Conservation (phyloP, 805 yeast species). For the Maudiozyma bulderi region DNA sequence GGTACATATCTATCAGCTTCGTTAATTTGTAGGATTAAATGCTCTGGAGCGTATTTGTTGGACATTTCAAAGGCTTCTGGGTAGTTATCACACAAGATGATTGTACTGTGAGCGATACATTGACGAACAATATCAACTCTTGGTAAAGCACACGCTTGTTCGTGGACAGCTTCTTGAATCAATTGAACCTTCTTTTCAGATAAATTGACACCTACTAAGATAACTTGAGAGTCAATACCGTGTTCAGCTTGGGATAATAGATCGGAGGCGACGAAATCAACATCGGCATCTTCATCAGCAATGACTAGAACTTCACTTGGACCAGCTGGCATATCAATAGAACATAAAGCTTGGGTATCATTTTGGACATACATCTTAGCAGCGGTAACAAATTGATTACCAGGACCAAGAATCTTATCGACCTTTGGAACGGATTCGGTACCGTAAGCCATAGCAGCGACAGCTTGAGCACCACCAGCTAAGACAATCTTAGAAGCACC, state of each 20-base stretch:
- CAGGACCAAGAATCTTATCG: slow-evolving; percentile 97
- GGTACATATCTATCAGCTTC: slow-evolving; percentile 66
- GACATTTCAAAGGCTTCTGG: slow-evolving; percentile 82
- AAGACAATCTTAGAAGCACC: slow-evolving; percentile 85
- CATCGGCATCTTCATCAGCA: slow-evolving; percentile 81
- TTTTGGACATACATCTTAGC: slow-evolving; percentile 97
- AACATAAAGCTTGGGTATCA: slow-evolving; percentile 88
- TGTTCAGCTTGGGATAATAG: slow-evolving; percentile 97
- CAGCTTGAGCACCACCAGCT: slow-evolving; percentile 99
- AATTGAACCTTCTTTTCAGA: slow-evolving; percentile 47
- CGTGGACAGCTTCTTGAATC: slow-evolving; percentile 74
- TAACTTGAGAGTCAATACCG: slow-evolving; percentile 96
- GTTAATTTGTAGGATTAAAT: slow-evolving; percentile 81
- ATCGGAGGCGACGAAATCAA: slow-evolving; percentile 95
- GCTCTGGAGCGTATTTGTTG: slow-evolving; percentile 95
- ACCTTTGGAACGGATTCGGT: slow-evolving; percentile 86
- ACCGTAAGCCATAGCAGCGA: slow-evolving; percentile 98
- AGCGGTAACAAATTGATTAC: slow-evolving; percentile 98
- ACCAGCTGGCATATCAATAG: slow-evolving; percentile 99
- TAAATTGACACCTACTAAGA: slow-evolving; percentile 74
- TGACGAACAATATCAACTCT: slow-evolving; percentile 88
- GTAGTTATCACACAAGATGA: slow-evolving; percentile 55
- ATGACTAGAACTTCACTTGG: slow-evolving; percentile 97
- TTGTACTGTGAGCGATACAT: slow-evolving; percentile 86
- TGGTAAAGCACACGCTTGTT: slow-evolving; percentile 76